Evolutionary conservation across 2,329 filamentous ascomycete genomes (phyloP), one percentile per base, ranked within the genome.

Genomic region (Colletotrichum coccodes): DNA sequence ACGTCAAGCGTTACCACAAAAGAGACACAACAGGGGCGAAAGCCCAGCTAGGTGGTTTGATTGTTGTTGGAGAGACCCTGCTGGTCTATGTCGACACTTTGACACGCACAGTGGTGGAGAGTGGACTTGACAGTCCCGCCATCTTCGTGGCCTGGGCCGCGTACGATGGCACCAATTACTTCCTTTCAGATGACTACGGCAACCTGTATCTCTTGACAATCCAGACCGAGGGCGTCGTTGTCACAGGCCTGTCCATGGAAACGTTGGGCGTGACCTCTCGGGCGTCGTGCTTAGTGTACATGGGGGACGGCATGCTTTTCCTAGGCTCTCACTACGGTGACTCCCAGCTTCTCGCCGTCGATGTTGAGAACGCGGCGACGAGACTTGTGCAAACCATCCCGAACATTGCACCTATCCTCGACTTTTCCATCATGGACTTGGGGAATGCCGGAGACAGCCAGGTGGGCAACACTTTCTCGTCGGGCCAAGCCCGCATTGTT

Each of bases 371-470:
- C 0, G 73, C 76, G 28, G 76, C 85, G 0, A 84, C 95, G 68
- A 84, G 91, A 54, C 79, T 95, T 5, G 79, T 96, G 11, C 94
- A 97, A 76, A 92, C 89, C 0, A 85, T 97, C 64, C 83, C 89
- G 4, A 99, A 97, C 76, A 94, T 98, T 73, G 94, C 93, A 0
- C 96, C 96, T 0, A 93, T 99, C 47, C 82, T 98, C 44, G 96
- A 99, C 77, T 98, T 99, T 74, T 91, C 93, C 1, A 90, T 99
- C 18, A 97, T 98, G 94, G 96, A 98, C 75, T 92, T 98, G 86
- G 95, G 95, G 0, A 95, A 94, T 73, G 91, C 93, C 68, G 91
- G 91, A 26, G 92, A 96, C 71, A 89, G 86, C 9, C 91, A 94
- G 66, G 80, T 85, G 21, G 92, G 91, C 3, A 97, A 96, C 75